These are phyloP conservation scores for Astrothelium macrocarpum DNA, from an alignment of 495 filamentous ascomycete genomes.

Conservation along the genomic window DNA sequence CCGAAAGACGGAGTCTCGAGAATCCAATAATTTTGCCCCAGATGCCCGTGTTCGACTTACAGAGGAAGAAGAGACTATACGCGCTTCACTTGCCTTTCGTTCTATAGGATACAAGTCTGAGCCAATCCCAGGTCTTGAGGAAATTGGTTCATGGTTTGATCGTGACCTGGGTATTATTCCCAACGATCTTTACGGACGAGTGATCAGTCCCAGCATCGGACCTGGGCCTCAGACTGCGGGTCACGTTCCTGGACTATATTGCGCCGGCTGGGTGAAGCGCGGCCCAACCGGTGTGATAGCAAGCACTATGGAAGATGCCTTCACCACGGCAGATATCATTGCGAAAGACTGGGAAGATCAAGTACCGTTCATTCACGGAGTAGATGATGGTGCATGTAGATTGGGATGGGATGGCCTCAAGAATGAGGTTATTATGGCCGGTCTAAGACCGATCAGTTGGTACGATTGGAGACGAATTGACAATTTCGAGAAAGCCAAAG, in stretches of 20 bases:
- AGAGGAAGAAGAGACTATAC: slow-evolving; percentile 37
- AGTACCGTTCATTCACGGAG: slow-evolving; percentile 22
- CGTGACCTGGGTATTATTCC: slow-evolving; percentile 60
- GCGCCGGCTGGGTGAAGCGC: slow-evolving; percentile 92
- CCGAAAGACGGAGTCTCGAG: slow-evolving; percentile 47
- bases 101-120: slow-evolving; percentile 87
- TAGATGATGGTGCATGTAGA: slow-evolving; percentile 30
- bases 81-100: slow-evolving; percentile 61
- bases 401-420: slow-evolving; percentile 72
- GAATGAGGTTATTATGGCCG: slow-evolving; percentile 41
- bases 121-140: slow-evolving; percentile 61
- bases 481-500: slow-evolving; percentile 58
- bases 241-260: slow-evolving; percentile 73
- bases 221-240: slow-evolving; percentile 25
- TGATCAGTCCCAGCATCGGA: slow-evolving; percentile 37
- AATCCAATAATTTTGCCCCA: slow-evolving; percentile 38
- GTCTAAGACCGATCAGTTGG: slow-evolving; percentile 61
- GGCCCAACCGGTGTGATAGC: slow-evolving; percentile 95
- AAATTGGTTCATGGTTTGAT: slow-evolving; percentile 76
- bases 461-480: slow-evolving; percentile 82
- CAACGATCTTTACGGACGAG: slow-evolving; percentile 74
- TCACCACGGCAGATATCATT: slow-evolving; percentile 76
- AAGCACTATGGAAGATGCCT: slow-evolving; percentile 91
- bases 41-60: slow-evolving; percentile 24
- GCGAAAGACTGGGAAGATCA: slow-evolving; percentile 52